Evolutionary conservation across 345 rosid species (phyloP), one percentile per base, ranked within the genome.

Genomic region (Litchi chinensis): DNA sequence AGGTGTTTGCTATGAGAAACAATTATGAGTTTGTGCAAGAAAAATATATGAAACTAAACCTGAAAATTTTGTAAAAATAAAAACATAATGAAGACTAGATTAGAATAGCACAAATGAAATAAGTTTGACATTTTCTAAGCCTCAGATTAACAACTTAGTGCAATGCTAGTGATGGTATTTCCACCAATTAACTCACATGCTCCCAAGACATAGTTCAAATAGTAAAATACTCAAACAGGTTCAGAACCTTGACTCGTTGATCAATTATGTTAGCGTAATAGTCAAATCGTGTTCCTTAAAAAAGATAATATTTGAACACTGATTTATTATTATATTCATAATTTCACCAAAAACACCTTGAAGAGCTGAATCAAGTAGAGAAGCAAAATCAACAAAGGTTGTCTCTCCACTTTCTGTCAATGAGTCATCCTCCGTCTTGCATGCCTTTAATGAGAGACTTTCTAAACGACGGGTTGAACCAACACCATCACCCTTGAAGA

Each of bases 311-410:
- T 46, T 63, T 10, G 18, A 15, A 6, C 43, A 26, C 18, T 22
- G 69, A 41, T 46, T n/a, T 46, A 5, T 54, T 54, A 54, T 54
- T 8, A n/a, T 16, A 28, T 15, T 54, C 11, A 59, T 32, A 71
- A 70, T 21, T 37, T 41, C 70, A 66, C 54, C 59, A 65, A 70
- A 52, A 65, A 60, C 69, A 96, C 99, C 99, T 90, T 93, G 97
- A 87, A 90, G 87, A 57, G 98, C 85, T 76, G 97, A 92, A 89
- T 93, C 98, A 76, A 93, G 84, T 26, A 96, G 93, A 72, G 98
- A 91, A 24, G 98, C 97, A 89, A 94, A 96, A 13, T 87, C 66
- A 74, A 87, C 85, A 83, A 92, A 93, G 43, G 91, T 88, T 0
- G 92, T 83, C 79, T 96, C 95, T 76, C 92, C 97, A 77, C 86